Base-by-base conservation (phyloP, 116 monocot genomes). In the Trichopus zeylanicus region DNA sequence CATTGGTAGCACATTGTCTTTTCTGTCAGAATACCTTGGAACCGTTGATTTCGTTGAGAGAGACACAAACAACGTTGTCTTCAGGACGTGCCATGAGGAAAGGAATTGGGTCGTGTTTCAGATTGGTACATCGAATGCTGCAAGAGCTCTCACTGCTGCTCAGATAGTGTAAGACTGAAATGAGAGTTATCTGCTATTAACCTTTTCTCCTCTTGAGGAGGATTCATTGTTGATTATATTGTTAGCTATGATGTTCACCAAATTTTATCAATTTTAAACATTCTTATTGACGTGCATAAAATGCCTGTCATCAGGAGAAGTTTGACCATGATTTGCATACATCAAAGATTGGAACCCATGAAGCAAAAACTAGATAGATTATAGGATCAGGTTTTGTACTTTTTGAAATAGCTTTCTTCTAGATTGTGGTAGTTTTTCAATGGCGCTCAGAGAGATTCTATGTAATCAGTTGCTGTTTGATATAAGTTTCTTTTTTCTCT, bases 61-160 rank as follows among this genome's bases (percentile, higher is more conserved):
- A 70, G 79, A 70, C 32, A 97, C 87, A 3, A 57, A 75, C 26
- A 75, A 30, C 63, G 87, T 97, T 68, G 82, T 87, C 53, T 97
- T 97, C 68, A 83, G 97, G 67, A 97, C 97, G 51, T 91, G 97
- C 47, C 16, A 30, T 9, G 86, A 84, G 63, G 97, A 97, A 71
- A 79, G 74, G 63, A 70, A 78, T 26, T 57, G 77, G 57, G 83
- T 97, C 59, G 97, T 97, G 15, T 97, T 97, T 58, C 97, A 97
- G 63, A 84, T 95, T 81, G 95, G 95, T 19, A 90, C 97, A 32
- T 78, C 97, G n/a, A 72, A 91, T 75, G 81, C 97, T 57, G 81
- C 75, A 22, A 76, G 97, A 67, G 97, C 97, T 75, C 91, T 91
- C 6, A 67, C 73, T 67, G 82, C 81, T 74, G 91, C 97, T 73